phyloP scores from a whole-genome alignment of 2,329 filamentous ascomycete genomes.

The Xylariaceae sp. region DNA sequence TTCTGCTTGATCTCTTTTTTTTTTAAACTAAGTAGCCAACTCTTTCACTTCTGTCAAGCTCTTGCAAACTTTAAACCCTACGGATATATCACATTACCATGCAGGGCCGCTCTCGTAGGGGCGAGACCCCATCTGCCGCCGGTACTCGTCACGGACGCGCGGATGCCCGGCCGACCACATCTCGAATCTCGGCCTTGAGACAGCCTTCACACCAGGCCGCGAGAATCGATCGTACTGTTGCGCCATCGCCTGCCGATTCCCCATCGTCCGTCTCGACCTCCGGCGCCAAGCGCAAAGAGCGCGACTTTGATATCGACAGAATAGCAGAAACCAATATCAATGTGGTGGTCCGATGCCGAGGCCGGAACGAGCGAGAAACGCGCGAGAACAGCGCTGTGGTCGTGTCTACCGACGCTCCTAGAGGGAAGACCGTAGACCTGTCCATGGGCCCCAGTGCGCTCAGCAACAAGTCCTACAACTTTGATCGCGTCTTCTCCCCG shows the following conservation, averaged over 20 bases:
- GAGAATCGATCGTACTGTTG: slow-evolving; percentile 36
- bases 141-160: slow-evolving; percentile 23
- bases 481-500: slow-evolving; percentile 94
- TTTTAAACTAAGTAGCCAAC: neutral
- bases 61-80: neutral
- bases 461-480: slow-evolving; percentile 93
- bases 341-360: slow-evolving; percentile 90
- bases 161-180: slow-evolving; percentile 21
- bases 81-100: slow-evolving; percentile 15
- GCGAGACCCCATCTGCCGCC: slow-evolving; percentile 29
- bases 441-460: slow-evolving; percentile 89
- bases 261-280: slow-evolving; percentile 54
- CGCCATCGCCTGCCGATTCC: slow-evolving; percentile 67
- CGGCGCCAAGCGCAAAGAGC: slow-evolving; percentile 76
- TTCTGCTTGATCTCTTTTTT: neutral
- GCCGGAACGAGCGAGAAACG: slow-evolving; percentile 86
- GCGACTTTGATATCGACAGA: slow-evolving; percentile 67
- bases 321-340: slow-evolving; percentile 93
- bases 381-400: slow-evolving; percentile 93
- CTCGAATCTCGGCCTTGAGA: slow-evolving; percentile 25
- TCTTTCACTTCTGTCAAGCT: neutral
- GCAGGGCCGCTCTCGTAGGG: slow-evolving; percentile 30
- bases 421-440: slow-evolving; percentile 75
- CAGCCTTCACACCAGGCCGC: slow-evolving; percentile 25
- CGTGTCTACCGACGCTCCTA: slow-evolving; percentile 79